These are phyloP conservation scores for Allomyces macrogynus DNA, from an alignment of 192 early-diverging fungal genomes.

Conservation along the genomic window DNA sequence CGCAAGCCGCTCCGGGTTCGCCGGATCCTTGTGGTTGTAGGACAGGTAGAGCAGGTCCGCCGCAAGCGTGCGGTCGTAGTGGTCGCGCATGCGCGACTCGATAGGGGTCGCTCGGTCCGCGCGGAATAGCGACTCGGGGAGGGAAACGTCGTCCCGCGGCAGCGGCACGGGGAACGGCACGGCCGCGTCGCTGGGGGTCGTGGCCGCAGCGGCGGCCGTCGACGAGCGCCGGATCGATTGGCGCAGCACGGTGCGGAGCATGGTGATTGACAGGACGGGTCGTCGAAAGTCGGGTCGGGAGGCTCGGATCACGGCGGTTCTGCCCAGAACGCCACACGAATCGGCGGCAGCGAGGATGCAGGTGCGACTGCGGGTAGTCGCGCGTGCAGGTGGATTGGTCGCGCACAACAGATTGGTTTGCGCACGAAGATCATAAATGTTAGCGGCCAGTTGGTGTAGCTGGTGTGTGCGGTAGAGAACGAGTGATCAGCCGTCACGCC, in stretches of 20 bases:
- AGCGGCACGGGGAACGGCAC: background rate
- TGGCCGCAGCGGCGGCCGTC: background rate
- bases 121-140: slow-evolving; percentile 3
- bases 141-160: background rate
- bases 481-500: too few species aligned
- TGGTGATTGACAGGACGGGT: too few species aligned
- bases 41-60: slow-evolving; percentile 54
- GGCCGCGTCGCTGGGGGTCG: background rate
- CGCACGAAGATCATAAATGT: too few species aligned
- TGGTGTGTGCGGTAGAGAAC: too few species aligned
- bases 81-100: slow-evolving; percentile 43
- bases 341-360: too few species aligned
- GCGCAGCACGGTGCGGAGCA: background rate
- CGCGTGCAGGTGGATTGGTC: too few species aligned
- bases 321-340: too few species aligned
- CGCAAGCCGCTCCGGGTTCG: slow-evolving; percentile 12
- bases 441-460: too few species aligned
- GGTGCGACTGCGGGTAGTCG: too few species aligned
- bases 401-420: too few species aligned
- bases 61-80: slow-evolving; percentile 48
- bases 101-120: slow-evolving; percentile 12
- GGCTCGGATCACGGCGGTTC: too few species aligned
- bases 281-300: too few species aligned
- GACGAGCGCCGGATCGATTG: background rate
- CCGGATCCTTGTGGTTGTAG: slow-evolving; percentile 39